A percentile compares a stretch with the other conserved stretches of the same genome.
Conservation (phyloP, 148 eudicot species). For the Fagopyrum homotropicum region DNA sequence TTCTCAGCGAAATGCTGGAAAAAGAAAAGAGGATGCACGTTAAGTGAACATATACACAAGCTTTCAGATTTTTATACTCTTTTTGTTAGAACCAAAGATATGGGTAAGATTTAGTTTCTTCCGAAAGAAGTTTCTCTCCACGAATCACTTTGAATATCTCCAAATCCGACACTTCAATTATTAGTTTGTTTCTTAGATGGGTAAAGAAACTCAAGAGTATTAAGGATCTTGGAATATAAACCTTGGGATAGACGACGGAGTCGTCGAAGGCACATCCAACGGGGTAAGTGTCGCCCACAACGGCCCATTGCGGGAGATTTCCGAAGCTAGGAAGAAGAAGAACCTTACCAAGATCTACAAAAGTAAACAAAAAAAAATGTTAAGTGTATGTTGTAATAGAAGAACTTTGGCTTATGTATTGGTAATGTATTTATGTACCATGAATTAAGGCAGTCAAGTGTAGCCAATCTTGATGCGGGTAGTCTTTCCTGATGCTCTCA, state of each 20-base stretch:
- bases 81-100: too few species aligned
- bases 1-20: slow-evolving; percentile 39
- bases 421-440: slow-evolving; percentile 29
- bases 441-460: slow-evolving; percentile 90
- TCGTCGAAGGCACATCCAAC: slow-evolving; percentile 88
- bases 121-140: too few species aligned
- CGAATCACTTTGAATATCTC: too few species aligned
- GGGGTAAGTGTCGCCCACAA: slow-evolving; percentile 88
- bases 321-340: slow-evolving; percentile 79
- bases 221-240: slow-evolving; percentile 2
- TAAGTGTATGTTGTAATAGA: too few species aligned
- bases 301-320: slow-evolving; percentile 91
- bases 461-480: slow-evolving; percentile 87
- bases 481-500: slow-evolving; percentile 79
- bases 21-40: too few species aligned
- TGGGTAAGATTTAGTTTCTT: too few species aligned
- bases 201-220: too few species aligned
- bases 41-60: too few species aligned
- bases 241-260: slow-evolving; percentile 86
- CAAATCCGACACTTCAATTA: too few species aligned
- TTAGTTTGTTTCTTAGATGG: too few species aligned
- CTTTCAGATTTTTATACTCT: too few species aligned
- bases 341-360: slow-evolving; percentile 86
- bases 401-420: too few species aligned
- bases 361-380: background rate